phyloP scores from a whole-genome alignment of 164 flowering plant species.

The Macadamia integrifolia region DNA sequence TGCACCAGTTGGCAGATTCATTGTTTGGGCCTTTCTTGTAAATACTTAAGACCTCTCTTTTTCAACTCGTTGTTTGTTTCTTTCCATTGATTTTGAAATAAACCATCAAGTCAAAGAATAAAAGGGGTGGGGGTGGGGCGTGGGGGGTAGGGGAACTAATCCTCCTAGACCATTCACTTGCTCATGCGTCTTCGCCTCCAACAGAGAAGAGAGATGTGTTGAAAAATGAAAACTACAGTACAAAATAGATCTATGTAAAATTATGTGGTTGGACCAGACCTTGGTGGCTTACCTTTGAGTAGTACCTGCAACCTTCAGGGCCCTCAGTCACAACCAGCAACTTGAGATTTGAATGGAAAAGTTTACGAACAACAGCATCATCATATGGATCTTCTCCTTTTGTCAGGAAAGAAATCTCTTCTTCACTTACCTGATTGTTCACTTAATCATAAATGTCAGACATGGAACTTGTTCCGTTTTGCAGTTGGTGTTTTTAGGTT shows the following conservation, averaged over 20 bases:
- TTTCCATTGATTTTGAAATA: no score
- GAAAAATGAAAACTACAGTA: no score
- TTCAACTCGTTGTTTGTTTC: neutral
- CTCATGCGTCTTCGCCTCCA: neutral
- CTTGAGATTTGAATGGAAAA: constrained; percentile 82
- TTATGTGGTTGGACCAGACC: constrained; percentile 3
- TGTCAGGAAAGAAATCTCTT: constrained; percentile 77
- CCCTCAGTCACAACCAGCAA: constrained; percentile 94
- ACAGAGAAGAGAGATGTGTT: no score
- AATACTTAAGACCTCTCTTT: neutral
- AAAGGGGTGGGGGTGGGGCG: neutral
- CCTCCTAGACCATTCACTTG: no score
- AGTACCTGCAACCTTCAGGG: constrained; percentile 89
- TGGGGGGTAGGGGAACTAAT: neutral
- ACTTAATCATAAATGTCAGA: constrained; percentile 6
- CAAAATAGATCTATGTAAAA: neutral
- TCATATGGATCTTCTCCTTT: constrained; percentile 89
- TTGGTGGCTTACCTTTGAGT: constrained; percentile 61
- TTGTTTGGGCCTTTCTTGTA: no score
- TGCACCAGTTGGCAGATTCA: neutral
- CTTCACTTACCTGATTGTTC: constrained; percentile 66
- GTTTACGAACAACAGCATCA: constrained; percentile 73
- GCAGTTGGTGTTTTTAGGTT: neutral
- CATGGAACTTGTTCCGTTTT: neutral
- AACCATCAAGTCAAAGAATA: neutral